A percentile compares a stretch with the other conserved stretches of the same genome.
Conservation (phyloP, 345 rosid genomes). For the Raphanus raphanistrum region DNA sequence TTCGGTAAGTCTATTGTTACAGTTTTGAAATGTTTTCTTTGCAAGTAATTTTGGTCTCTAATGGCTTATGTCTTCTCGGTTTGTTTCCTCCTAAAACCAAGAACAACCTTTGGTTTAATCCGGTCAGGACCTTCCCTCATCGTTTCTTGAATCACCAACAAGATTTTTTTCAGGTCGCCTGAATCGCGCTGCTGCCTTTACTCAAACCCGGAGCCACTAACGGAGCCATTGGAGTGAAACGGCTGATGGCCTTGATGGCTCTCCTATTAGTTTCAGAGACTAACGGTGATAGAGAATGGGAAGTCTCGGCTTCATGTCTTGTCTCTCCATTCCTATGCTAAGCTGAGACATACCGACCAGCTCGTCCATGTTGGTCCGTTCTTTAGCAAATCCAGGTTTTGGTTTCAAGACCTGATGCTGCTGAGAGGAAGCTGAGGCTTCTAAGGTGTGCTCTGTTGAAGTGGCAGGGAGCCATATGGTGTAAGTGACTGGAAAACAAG, state of each 20-base stretch:
- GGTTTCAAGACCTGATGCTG: slow-evolving; percentile 78
- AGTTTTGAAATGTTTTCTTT: slow-evolving; percentile 22
- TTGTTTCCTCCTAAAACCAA: slow-evolving; percentile 18
- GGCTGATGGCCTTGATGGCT: slow-evolving; percentile 84
- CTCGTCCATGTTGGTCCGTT: slow-evolving; percentile 74
- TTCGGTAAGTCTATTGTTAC: slow-evolving; percentile 30
- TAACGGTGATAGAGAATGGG: slow-evolving; percentile 38
- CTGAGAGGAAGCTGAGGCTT: slow-evolving; percentile 37
- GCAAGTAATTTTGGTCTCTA: neutral
- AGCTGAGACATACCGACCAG: slow-evolving; percentile 83
- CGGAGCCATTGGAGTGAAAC: slow-evolving; percentile 70
- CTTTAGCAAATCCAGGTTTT: slow-evolving; percentile 61
- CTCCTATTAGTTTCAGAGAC: slow-evolving; percentile 66
- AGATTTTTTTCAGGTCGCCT: slow-evolving; percentile 54
- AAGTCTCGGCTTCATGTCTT: slow-evolving; percentile 44
- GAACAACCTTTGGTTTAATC: slow-evolving; percentile 16
- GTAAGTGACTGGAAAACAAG: slow-evolving; percentile 56
- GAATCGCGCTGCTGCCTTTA: slow-evolving; percentile 67
- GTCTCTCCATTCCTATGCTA: slow-evolving; percentile 49
- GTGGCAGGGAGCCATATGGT: slow-evolving; percentile 60
- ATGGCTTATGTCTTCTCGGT: neutral
- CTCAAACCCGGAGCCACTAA: slow-evolving; percentile 51
- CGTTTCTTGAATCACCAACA: slow-evolving; percentile 10
- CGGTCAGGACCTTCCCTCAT: slow-evolving; percentile 7
- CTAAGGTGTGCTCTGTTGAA: slow-evolving; percentile 37